These are phyloP conservation scores for Pholiota adiposa DNA, from an alignment of 1,284 basidiomycete species.

Conservation along the genomic window DNA sequence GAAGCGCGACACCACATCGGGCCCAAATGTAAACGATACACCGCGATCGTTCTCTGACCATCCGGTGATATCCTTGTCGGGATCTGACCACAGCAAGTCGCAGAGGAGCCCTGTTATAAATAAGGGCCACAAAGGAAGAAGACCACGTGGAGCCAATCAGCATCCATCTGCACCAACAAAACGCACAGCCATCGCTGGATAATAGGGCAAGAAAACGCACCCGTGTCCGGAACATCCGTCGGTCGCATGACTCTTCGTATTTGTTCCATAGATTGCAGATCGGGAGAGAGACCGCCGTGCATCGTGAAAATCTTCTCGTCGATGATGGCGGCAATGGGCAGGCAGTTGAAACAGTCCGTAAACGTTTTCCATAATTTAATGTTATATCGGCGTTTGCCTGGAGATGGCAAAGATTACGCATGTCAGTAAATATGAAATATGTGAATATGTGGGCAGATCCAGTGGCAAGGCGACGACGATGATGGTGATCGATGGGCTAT, in stretches of 20 bases:
- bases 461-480: constrained; percentile 3
- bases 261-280: constrained; percentile 99
- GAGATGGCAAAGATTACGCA: constrained; percentile 18
- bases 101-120: constrained; percentile 79
- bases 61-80: constrained; percentile 98
- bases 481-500: constrained; percentile 9
- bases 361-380: constrained; percentile 99
- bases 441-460: neutral
- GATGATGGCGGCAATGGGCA: constrained; percentile 95
- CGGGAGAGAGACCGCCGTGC: constrained; percentile 93
- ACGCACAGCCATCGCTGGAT: constrained; percentile 3
- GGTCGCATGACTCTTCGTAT: constrained; percentile 99
- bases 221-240: constrained; percentile 98
- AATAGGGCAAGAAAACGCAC: constrained; percentile 47
- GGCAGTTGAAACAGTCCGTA: constrained; percentile 96
- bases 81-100: constrained; percentile 98
- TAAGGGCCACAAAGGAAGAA: neutral
- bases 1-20: constrained; percentile 97
- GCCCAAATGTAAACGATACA: constrained; percentile 98
- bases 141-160: constrained; percentile 11
- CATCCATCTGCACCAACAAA: neutral
- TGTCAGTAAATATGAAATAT: constrained; percentile 5
- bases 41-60: constrained; percentile 99
- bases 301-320: constrained; percentile 98
- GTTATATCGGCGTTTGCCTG: constrained; percentile 97